Conservation (phyloP, 306 rosid genomes). For the Quercus aquifolioides region DNA sequence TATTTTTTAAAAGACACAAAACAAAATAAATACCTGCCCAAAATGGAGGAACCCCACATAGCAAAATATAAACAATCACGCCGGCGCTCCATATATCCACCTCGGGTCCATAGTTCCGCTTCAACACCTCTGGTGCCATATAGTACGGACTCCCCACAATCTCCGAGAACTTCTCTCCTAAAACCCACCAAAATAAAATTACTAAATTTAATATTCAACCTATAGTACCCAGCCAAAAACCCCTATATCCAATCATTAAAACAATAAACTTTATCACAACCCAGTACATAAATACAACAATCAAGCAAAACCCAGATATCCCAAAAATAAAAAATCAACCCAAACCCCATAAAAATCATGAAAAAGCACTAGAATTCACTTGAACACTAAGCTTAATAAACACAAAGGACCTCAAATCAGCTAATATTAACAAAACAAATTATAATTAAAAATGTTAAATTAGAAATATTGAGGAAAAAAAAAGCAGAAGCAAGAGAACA, state of each 20-base stretch:
- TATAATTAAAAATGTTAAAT: too few relatives aligned
- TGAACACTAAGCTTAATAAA: background rate
- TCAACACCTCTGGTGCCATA: slow-evolving; percentile 93
- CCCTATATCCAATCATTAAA: background rate
- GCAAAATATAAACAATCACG: slow-evolving; percentile 73
- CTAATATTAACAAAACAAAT: background rate
- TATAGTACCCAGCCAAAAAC: background rate
- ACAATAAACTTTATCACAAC: background rate
- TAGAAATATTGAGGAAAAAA: too few relatives aligned
- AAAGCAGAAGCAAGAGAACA: too few relatives aligned
- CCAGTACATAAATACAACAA: background rate
- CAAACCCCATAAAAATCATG: background rate
- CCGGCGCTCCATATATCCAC: slow-evolving; percentile 92
- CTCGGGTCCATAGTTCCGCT: slow-evolving; percentile 75
- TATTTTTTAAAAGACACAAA: background rate
- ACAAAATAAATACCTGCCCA: slow-evolving; percentile 64
- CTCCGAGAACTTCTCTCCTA: slow-evolving; percentile 75
- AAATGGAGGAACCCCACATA: slow-evolving; percentile 91
- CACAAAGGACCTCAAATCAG: background rate
- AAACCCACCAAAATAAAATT: background rate
- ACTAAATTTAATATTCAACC: background rate
- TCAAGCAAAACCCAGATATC: background rate
- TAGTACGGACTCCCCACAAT: slow-evolving; percentile 92
- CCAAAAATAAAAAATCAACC: background rate
- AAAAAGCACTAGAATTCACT: background rate